A percentile compares a stretch with the other conserved stretches of the same genome.
These are phyloP conservation scores for Shiraia sp. DNA, from an alignment of 2,329 filamentous ascomycete species.

Conservation along the genomic window DNA sequence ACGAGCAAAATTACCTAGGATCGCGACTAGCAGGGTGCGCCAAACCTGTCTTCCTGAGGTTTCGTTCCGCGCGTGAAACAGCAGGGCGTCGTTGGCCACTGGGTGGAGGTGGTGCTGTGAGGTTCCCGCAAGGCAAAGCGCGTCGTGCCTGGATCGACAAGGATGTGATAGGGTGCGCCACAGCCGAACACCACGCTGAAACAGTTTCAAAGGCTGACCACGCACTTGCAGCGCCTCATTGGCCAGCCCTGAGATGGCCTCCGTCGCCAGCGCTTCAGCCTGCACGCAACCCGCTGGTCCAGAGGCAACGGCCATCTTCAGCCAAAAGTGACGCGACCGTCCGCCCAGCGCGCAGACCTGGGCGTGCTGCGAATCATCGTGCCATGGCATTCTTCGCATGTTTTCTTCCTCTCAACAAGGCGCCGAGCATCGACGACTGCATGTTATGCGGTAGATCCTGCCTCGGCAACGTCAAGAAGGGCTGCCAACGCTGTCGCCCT, in stretches of 20 bases:
- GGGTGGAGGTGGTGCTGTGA: conserved; percentile 25
- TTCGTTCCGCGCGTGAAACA: conserved; percentile 38
- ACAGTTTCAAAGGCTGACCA: conserved; percentile 22
- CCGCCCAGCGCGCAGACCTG: conserved; percentile 26
- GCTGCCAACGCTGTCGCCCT: too few relatives aligned
- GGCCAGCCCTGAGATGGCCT: conserved; percentile 20
- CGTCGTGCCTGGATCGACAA: conserved; percentile 25
- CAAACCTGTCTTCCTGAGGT: conserved; percentile 23
- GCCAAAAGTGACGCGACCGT: conserved; percentile 34
- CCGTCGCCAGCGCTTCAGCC: conserved; percentile 31
- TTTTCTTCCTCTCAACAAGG: too few relatives aligned
- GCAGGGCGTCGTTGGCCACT: conserved; percentile 32
- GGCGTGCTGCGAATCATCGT: conserved; percentile 20
- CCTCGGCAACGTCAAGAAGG: too few relatives aligned
- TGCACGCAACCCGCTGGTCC: conserved; percentile 19
- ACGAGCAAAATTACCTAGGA: conserved; percentile 26
- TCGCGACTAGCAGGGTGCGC: conserved; percentile 26
- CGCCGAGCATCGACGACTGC: too few relatives aligned
- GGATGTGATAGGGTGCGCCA: conserved; percentile 29
- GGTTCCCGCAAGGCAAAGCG: conserved; percentile 27
- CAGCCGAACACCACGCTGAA: conserved; percentile 29
- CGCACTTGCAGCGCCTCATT: conserved; percentile 23
- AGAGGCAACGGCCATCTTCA: conserved; percentile 17
- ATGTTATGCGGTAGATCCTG: too few relatives aligned
- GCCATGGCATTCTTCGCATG: too few relatives aligned